phyloP scores from a whole-genome alignment of 1,139 yeast genomes.

The Suhomyces bolitotheri region DNA sequence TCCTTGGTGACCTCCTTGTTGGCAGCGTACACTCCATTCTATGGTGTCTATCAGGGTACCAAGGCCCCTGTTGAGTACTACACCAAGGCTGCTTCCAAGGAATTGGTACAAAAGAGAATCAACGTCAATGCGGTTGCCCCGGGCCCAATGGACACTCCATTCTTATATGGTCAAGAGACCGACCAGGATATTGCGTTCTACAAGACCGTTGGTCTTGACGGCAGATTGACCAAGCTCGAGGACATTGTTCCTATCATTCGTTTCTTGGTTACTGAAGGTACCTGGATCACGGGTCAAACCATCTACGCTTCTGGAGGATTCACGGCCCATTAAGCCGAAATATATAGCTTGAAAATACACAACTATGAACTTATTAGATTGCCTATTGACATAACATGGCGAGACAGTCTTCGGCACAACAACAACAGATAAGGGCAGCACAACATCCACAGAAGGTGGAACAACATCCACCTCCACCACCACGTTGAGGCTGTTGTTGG shows the following conservation, averaged over 20 bases:
- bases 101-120: constrained; percentile 48
- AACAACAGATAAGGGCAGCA: constrained; percentile 46
- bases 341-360: too few species aligned
- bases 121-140: constrained; percentile 64
- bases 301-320: constrained; percentile 53
- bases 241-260: constrained; percentile 66
- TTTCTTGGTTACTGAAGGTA: constrained; percentile 64
- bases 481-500: constrained; percentile 38
- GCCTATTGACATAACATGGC: constrained; percentile 15
- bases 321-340: not conserved
- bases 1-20: constrained; percentile 61
- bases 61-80: constrained; percentile 64
- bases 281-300: constrained; percentile 73
- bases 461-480: constrained; percentile 40
- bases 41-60: constrained; percentile 59
- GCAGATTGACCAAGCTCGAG: constrained; percentile 55
- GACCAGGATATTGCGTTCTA: constrained; percentile 53
- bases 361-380: too few species aligned
- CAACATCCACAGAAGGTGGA: constrained; percentile 44
- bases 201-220: constrained; percentile 49
- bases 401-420: constrained; percentile 44
- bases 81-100: constrained; percentile 59
- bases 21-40: constrained; percentile 64
- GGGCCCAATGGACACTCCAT: constrained; percentile 74
- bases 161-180: constrained; percentile 62